phyloP scores from a whole-genome alignment of 2,329 filamentous ascomycete species.

The Aspergillus jensenii region DNA sequence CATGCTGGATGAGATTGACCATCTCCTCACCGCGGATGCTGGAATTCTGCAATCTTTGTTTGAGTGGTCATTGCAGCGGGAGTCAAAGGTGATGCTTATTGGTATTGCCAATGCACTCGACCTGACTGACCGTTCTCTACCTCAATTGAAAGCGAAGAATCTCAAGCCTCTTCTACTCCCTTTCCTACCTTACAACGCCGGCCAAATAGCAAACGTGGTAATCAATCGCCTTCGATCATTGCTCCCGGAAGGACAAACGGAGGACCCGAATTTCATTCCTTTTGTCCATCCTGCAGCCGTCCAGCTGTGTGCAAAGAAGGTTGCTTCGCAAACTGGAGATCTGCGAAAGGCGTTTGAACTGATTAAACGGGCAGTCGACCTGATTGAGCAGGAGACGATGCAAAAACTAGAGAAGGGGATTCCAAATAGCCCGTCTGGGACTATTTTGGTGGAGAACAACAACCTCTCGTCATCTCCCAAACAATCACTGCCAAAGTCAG shows the following conservation, averaged over 20 bases:
- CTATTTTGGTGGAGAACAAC: conserved; percentile 75
- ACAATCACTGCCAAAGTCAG: conserved; percentile 40
- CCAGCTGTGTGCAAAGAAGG: conserved; percentile 90
- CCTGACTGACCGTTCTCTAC: conserved; percentile 90
- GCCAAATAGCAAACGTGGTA: conserved; percentile 85
- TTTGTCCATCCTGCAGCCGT: conserved; percentile 94
- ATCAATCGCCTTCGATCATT: conserved; percentile 77
- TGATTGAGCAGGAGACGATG: conserved; percentile 81
- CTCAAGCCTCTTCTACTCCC: conserved; percentile 86
- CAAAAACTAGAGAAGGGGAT: conserved; percentile 67
- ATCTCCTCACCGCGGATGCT: conserved; percentile 82
- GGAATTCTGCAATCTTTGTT: conserved; percentile 93
- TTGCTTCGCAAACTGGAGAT: conserved; percentile 91
- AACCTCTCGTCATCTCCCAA: conserved; percentile 62
- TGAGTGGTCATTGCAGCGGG: conserved; percentile 85
- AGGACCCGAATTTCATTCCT: conserved; percentile 64
- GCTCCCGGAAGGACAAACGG: conserved; percentile 49
- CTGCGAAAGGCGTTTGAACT: conserved; percentile 94
- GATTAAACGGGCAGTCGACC: conserved; percentile 81
- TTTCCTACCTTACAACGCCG: conserved; percentile 86
- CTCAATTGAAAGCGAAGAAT: conserved; percentile 87
- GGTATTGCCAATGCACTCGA: conserved; percentile 97
- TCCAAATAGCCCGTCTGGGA: conserved; percentile 66
- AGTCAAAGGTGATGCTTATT: conserved; percentile 77
- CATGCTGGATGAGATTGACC: conserved; percentile 91